Evolutionary conservation across 768 basidiomycete species (phyloP).

Genomic region (Amanita rimosa): DNA sequence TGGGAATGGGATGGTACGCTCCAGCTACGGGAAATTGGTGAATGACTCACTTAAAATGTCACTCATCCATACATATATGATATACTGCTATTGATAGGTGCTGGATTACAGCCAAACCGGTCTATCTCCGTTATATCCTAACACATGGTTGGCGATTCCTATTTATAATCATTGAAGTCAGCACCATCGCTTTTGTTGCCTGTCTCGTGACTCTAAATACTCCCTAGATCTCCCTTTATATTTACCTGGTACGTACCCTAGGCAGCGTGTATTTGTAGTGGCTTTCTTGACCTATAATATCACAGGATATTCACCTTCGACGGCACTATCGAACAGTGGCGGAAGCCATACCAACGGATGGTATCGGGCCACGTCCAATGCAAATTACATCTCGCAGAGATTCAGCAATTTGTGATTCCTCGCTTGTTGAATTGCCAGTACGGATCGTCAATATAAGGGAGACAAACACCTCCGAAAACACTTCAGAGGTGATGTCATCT

Average conservation of each 20-base stretch:
- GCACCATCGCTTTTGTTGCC: conserved; percentile 4
- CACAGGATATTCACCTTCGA: not conserved
- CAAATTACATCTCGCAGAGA: not conserved
- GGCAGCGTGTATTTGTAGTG: no score
- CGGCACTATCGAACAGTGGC: conserved; percentile 2
- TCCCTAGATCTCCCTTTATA: not conserved
- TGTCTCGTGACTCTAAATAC: not conserved
- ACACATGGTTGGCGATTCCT: conserved; percentile 10
- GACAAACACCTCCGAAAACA: not conserved
- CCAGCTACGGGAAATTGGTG: conserved; percentile 9
- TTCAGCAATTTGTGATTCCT: not conserved
- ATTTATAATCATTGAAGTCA: conserved; percentile 13
- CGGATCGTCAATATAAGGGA: not conserved
- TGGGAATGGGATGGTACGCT: conserved; percentile 9
- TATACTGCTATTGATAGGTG: conserved; percentile 2
- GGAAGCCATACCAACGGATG: not conserved
- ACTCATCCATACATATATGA: not conserved
- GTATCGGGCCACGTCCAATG: not conserved
- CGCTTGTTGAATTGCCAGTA: not conserved
- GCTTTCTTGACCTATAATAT: not conserved
- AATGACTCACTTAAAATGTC: not conserved
- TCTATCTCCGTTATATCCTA: conserved; percentile 8
- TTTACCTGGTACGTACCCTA: not conserved
- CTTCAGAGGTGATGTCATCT: not conserved
- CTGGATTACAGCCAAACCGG: conserved; percentile 7